These are phyloP conservation scores for Mercurialis annua DNA, from an alignment of 345 rosid genomes.

Conservation along the genomic window DNA sequence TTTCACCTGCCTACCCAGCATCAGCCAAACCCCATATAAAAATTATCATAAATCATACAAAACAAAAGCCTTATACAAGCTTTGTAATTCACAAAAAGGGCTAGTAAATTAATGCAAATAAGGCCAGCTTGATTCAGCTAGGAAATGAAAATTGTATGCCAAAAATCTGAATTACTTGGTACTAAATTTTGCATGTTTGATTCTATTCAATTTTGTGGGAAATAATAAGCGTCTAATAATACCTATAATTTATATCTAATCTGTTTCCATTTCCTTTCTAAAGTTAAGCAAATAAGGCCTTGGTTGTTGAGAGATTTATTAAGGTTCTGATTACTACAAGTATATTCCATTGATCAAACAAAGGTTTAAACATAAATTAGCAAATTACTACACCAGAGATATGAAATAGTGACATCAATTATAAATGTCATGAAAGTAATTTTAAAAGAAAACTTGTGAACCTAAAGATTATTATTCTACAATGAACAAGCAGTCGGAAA, in stretches of 20 bases:
- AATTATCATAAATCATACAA: constrained; percentile 8
- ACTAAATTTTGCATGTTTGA: not conserved
- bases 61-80: not conserved
- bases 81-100: not conserved
- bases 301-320: too few species aligned
- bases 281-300: too few species aligned
- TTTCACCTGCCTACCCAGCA: constrained; percentile 75
- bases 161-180: not conserved
- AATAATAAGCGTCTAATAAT: not conserved
- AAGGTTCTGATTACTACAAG: too few species aligned
- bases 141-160: not conserved
- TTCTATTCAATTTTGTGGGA: not conserved
- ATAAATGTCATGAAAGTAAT: not conserved
- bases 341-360: too few species aligned
- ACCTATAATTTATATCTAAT: not conserved
- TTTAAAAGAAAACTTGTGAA: not conserved
- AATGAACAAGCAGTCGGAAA: not conserved
- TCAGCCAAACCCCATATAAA: constrained; percentile 27
- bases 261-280: too few species aligned
- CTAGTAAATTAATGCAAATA: not conserved
- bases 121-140: not conserved
- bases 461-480: not conserved
- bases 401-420: too few species aligned
- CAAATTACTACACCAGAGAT: too few species aligned
- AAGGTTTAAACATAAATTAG: too few species aligned